Evolutionary conservation across 768 basidiomycete genomes (phyloP).

Genomic region (Collybia sp.): DNA sequence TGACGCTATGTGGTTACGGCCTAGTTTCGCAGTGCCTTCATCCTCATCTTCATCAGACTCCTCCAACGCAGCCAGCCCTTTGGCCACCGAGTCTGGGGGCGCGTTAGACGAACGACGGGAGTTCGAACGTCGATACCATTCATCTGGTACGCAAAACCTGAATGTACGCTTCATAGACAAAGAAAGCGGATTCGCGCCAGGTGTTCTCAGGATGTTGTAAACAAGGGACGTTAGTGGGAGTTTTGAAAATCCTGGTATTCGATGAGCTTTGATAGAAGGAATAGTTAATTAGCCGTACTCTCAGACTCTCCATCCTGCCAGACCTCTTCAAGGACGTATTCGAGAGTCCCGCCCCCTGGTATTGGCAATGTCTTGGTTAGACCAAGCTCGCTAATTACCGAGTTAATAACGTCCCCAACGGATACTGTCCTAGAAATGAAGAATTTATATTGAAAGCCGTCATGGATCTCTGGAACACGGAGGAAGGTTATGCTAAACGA

Average conservation of each 20-base stretch:
- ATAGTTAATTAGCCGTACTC: constrained; percentile 35
- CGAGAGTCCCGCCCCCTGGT: constrained; percentile 62
- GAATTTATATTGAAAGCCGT: constrained; percentile 60
- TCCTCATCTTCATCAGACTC: constrained; percentile 40
- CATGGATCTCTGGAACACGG: constrained; percentile 74
- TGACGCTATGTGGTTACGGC: constrained; percentile 9
- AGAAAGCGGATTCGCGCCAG: constrained; percentile 36
- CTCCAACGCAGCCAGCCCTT: constrained; percentile 42
- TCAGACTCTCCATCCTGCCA: constrained; percentile 49
- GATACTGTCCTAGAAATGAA: constrained; percentile 59
- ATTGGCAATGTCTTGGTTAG: constrained; percentile 60
- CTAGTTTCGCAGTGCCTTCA: constrained; percentile 61
- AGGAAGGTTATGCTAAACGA: constrained; percentile 48
- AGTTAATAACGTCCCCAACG: constrained; percentile 48
- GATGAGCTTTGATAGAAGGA: constrained; percentile 8
- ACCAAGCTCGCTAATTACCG: constrained; percentile 60
- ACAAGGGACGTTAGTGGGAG: constrained; percentile 38
- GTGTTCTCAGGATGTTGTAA: constrained; percentile 37
- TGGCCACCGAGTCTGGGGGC: constrained; percentile 43
- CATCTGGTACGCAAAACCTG: constrained; percentile 69
- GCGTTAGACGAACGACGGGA: constrained; percentile 43
- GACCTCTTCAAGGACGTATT: constrained; percentile 72
- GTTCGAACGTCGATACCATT: constrained; percentile 74
- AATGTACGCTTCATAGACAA: constrained; percentile 39
- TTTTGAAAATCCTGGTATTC: constrained; percentile 35